Conservation (phyloP, 805 yeast genomes). For the Candida endomychidarum region DNA sequence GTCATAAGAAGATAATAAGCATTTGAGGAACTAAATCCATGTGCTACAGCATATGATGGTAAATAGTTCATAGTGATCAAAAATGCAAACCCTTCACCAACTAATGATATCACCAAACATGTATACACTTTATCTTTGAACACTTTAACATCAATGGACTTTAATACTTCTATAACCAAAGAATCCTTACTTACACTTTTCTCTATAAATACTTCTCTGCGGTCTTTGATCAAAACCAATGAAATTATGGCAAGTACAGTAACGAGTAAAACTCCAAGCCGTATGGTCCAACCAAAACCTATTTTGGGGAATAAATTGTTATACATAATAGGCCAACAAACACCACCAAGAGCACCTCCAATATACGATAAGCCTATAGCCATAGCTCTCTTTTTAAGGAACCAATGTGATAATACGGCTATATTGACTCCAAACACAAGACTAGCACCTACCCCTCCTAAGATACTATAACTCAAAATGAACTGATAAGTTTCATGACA, state of each 20-base stretch:
- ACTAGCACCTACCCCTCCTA: constrained; percentile 25
- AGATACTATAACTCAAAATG: constrained; percentile 24
- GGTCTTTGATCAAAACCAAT: constrained; percentile 19
- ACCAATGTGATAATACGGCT: constrained; percentile 25
- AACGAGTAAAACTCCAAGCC: constrained; percentile 26
- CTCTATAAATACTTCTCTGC: constrained; percentile 17
- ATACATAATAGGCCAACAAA: constrained; percentile 28
- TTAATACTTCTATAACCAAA: constrained; percentile 17
- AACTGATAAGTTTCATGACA: constrained; percentile 24
- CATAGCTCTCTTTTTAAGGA: constrained; percentile 21
- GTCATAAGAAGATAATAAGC: constrained; percentile 24
- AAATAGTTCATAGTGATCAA: constrained; percentile 24
- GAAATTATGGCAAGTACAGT: constrained; percentile 18
- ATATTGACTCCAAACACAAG: constrained; percentile 26
- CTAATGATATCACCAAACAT: constrained; percentile 23
- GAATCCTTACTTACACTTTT: constrained; percentile 6
- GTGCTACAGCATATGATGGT: constrained; percentile 25
- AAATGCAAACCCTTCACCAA: constrained; percentile 32
- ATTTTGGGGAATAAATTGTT: constrained; percentile 24
- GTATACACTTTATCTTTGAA: constrained; percentile 24
- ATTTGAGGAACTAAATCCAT: constrained; percentile 19
- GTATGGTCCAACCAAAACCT: constrained; percentile 33
- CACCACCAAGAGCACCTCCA: constrained; percentile 36
- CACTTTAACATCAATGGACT: constrained; percentile 25
- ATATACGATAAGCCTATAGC: constrained; percentile 30